Evolutionary conservation across 2,329 filamentous ascomycete genomes (phyloP).

Genomic region (Verticillium albo-atrum): DNA sequence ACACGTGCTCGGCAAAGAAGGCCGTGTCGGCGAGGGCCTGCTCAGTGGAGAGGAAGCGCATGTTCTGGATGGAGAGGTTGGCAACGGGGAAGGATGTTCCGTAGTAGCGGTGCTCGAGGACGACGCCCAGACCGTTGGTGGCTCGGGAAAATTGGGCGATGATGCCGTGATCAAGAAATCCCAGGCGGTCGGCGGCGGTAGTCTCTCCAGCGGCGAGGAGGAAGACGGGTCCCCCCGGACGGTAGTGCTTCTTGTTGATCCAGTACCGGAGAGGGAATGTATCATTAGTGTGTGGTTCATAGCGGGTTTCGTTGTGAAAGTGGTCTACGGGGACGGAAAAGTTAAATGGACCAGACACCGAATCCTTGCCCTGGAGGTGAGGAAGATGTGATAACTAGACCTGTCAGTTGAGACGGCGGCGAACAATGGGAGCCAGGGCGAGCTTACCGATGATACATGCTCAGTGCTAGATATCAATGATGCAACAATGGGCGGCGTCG

Average conservation of each 20-base stretch:
- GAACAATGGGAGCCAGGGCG: not conserved
- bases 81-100: conserved; percentile 67
- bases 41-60: conserved; percentile 80
- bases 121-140: conserved; percentile 69
- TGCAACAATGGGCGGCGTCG: not conserved
- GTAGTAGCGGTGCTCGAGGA: conserved; percentile 87
- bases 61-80: conserved; percentile 61
- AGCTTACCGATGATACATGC: not conserved
- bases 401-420: not conserved
- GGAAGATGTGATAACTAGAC: not conserved
- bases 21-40: conserved; percentile 77
- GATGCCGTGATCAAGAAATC: conserved; percentile 74
- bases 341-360: conserved; percentile 19
- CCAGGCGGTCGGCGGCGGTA: conserved; percentile 58
- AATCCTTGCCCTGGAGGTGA: not conserved
- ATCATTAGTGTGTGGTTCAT: conserved; percentile 69
- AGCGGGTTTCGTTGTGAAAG: conserved; percentile 74
- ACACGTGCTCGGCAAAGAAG: conserved; percentile 71
- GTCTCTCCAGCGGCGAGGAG: conserved; percentile 72
- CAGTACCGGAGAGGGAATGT: conserved; percentile 73
- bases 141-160: conserved; percentile 65
- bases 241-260: conserved; percentile 75
- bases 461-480: not conserved
- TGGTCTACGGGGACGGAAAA: conserved; percentile 65
- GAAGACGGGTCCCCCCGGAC: conserved; percentile 74